Base-by-base conservation (phyloP, 345 rosid species). In the Syzygium aromaticum region DNA sequence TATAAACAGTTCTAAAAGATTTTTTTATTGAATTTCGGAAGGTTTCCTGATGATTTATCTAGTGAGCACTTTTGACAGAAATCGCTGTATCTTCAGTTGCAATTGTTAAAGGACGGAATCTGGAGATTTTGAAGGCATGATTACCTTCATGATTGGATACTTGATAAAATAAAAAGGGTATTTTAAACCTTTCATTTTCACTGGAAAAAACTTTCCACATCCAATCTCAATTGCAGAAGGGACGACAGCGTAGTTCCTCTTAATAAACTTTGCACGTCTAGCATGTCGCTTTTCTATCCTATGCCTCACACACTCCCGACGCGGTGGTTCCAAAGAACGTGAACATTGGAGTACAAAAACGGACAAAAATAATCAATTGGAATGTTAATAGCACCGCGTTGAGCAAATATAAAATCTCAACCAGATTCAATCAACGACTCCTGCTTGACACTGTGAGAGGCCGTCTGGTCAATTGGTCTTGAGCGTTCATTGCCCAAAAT, bases 401-500 rank as follows among this genome's bases (percentile, higher is more conserved):
- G 86, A 46, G 52, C 54, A 49, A 84, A 84, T n/a, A 33, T 84
- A 38, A 52, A 4, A 30, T 38, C 15, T 84, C 86, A 84, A 52
- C 86, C 14, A 17, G 63, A 84, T 16, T 43, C 49, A 30, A n/a
- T 25, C 28, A 21, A 46, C 21, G 89, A 85, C 61, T 73, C 91
- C 84, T 22, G 80, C 89, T 85, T 86, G 49, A 80, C 84, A 46
- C 11, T 73, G 33, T 67, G 49, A 84, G 89, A 86, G 89, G 52
- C 56, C 23, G 84, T 88, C 64, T 73, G 88, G 53, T 90, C 87
- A 52, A 86, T 84, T 3, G 90, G 30, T 28, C 87, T 88, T 59
- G 54, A 17, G 57, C 90, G 90, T 84, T 93, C 92, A 83, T 51
- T 85, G n/a, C 92, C 90, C 56, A 90, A 84, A 88, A 84, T 87